Conservation (phyloP, 768 basidiomycete genomes). For the Pulveroboletus sp. region DNA sequence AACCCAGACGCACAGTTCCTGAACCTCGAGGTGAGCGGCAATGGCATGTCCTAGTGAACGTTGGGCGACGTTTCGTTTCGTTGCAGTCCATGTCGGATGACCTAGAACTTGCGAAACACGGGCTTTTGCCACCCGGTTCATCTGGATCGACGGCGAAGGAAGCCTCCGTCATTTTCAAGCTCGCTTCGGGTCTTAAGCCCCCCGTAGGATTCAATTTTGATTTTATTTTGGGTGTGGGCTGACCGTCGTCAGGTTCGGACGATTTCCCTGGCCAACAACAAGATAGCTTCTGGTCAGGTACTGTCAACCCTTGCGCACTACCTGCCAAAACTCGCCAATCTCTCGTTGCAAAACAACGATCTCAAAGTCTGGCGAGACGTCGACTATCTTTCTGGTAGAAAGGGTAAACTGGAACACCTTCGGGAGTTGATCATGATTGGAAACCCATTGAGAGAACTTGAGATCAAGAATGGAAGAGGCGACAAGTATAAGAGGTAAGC, state of each 20-base stretch:
- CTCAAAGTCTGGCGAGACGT: conserved; percentile 67
- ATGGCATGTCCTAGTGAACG: neutral
- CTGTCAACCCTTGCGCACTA: conserved; percentile 63
- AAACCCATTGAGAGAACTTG: conserved; percentile 67
- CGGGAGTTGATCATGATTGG: conserved; percentile 71
- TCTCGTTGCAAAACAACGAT: conserved; percentile 76
- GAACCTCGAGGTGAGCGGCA: conserved; percentile 70
- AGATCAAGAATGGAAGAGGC: conserved; percentile 49
- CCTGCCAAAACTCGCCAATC: conserved; percentile 73
- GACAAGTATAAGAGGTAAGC: conserved; percentile 68
- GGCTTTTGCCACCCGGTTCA: conserved; percentile 65
- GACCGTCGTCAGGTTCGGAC: conserved; percentile 55
- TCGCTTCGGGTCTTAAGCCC: conserved; percentile 74
- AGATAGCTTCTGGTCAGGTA: conserved; percentile 54
- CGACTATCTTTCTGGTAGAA: conserved; percentile 54
- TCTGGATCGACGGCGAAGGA: conserved; percentile 59
- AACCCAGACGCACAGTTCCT: conserved; percentile 64
- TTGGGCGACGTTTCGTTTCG: conserved; percentile 7
- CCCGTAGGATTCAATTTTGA: conserved; percentile 40
- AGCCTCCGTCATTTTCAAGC: conserved; percentile 83
- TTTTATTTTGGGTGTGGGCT: neutral
- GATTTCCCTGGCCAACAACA: conserved; percentile 79
- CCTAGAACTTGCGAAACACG: conserved; percentile 65
- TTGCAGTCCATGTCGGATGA: conserved; percentile 74
- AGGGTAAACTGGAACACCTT: conserved; percentile 55